Percentiles rank a stretch among this genome's conserved stretches.
phyloP scores from a whole-genome alignment of 257 asterid species.

The Lantana camara region DNA sequence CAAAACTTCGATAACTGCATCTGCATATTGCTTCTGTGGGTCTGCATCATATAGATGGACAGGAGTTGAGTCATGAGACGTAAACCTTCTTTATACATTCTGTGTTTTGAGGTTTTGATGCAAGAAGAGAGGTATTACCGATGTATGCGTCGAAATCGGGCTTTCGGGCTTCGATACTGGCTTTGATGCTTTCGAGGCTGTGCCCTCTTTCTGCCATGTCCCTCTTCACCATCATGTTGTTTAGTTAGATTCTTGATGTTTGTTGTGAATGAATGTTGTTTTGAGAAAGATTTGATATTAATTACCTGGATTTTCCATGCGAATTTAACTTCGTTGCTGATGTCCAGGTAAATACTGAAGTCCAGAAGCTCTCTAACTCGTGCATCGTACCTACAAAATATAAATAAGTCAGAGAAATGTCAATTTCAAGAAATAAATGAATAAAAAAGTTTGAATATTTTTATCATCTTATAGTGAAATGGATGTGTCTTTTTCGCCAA shows the following conservation, averaged over 20 bases:
- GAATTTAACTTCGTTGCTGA: constrained; percentile 94
- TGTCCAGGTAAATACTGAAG: constrained; percentile 95
- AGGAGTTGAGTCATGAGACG: background rate
- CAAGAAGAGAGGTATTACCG: constrained; percentile 41
- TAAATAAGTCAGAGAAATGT: too few relatives aligned
- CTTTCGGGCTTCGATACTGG: constrained; percentile 93
- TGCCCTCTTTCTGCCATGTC: constrained; percentile 99
- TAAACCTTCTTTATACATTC: background rate
- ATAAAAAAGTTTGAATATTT: too few relatives aligned
- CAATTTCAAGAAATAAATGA: too few relatives aligned
- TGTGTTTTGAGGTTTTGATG: background rate
- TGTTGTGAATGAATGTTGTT: background rate
- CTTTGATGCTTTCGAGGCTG: constrained; percentile 97
- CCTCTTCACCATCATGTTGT: constrained; percentile 56
- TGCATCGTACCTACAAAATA: constrained; percentile 63
- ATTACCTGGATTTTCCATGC: constrained; percentile 87
- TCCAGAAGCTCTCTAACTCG: constrained; percentile 97
- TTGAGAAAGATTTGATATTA: constrained; percentile 14
- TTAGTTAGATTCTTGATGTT: background rate
- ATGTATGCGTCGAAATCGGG: constrained; percentile 96
- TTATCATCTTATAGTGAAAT: too few relatives aligned
- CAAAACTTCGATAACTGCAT: constrained; percentile 86
- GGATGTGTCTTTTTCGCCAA: too few relatives aligned
- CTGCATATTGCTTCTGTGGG: constrained; percentile 95
- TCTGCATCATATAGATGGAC: constrained; percentile 42